Conservation (phyloP, 140 eudicot genomes). For the Cichorium intybus region DNA sequence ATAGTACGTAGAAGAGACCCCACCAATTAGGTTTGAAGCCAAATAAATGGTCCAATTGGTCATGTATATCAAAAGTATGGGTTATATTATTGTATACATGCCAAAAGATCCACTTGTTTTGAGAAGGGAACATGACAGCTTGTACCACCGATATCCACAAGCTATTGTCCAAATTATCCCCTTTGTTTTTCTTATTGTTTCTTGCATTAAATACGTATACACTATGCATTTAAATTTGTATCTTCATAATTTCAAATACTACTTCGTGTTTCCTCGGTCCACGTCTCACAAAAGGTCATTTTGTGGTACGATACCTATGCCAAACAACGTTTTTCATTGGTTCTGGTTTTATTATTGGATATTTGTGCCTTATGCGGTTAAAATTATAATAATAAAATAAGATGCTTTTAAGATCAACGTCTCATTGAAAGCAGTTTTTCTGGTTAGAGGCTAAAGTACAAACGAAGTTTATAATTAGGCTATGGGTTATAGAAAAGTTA, state of each 20-base stretch:
- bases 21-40: conserved; percentile 26
- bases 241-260: background rate
- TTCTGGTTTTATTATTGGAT: background rate
- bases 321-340: background rate
- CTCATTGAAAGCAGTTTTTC: background rate
- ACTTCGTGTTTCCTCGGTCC: background rate
- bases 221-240: background rate
- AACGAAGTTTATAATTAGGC: background rate
- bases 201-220: background rate
- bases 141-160: conserved; percentile 19
- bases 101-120: conserved; percentile 25
- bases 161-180: background rate
- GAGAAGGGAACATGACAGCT: conserved; percentile 28
- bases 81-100: conserved; percentile 6
- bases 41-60: conserved; percentile 26
- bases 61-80: conserved; percentile 29
- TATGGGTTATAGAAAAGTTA: background rate
- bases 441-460: background rate
- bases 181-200: background rate
- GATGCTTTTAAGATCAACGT: background rate
- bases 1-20: conserved; percentile 30
- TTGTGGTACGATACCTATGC: background rate
- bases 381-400: background rate
- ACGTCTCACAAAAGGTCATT: background rate
- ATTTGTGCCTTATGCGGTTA: background rate